phyloP scores from a whole-genome alignment of 2,329 filamentous ascomycete species.

The Stagonosporopsis cucurbitacearum region DNA sequence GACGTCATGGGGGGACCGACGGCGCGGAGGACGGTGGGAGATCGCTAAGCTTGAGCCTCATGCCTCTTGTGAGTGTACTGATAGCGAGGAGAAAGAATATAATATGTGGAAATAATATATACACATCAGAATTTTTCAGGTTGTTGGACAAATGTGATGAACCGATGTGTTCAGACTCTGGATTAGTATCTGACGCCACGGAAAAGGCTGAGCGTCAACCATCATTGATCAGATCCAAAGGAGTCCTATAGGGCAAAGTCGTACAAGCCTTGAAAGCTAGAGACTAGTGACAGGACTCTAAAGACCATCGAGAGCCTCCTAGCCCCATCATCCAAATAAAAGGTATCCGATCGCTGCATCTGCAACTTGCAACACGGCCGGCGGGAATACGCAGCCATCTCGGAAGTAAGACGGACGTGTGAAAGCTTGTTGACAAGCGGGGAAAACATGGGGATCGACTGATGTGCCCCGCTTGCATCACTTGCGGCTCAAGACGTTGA shows the following conservation, averaged over 20 bases:
- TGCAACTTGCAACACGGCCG: not conserved
- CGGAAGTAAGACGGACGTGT: constrained; percentile 7
- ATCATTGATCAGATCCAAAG: not conserved
- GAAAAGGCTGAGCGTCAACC: no score
- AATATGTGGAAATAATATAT: not conserved
- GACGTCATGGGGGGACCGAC: constrained; percentile 1
- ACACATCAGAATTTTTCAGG: not conserved
- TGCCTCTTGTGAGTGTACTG: constrained; percentile 7
- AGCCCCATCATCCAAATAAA: not conserved
- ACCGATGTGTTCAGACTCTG: no score
- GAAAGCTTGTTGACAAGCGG: constrained; percentile 7
- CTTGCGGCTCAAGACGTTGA: constrained; percentile 23
- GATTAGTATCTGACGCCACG: no score
- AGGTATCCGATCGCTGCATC: not conserved
- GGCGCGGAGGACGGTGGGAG: constrained; percentile 2
- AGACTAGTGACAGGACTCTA: not conserved
- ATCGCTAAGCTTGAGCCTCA: constrained; percentile 1
- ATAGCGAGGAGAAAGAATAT: not conserved
- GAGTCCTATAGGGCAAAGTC: not conserved
- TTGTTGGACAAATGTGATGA: no score
- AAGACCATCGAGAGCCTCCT: not conserved
- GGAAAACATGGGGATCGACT: constrained; percentile 9
- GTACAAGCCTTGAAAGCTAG: not conserved
- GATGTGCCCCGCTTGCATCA: constrained; percentile 5
- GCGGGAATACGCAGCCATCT: not conserved